Evolutionary conservation across 129 eudicot genomes (phyloP), one percentile per base, ranked within the genome.

Genomic region (Silybum marianum): DNA sequence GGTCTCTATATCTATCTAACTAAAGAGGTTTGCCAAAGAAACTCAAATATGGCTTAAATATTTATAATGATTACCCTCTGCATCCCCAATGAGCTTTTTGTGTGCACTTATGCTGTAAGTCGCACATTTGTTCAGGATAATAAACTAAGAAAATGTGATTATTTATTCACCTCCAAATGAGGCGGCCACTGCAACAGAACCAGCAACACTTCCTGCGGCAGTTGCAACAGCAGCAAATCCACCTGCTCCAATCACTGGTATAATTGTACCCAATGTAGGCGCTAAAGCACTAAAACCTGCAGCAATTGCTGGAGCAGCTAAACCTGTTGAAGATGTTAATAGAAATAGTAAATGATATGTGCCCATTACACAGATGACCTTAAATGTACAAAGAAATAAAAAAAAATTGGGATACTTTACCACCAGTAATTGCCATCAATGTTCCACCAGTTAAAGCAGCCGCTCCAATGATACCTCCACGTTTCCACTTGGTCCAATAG

Each of bases 301-400:
- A 84, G 99, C 99, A 80, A 96, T 96, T 70, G 98, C 99, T 84
- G 99, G 99, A 71, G 99, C 99, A 86, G 99, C 99, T 86, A 96
- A 87, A 54, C 99, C 98, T 96, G 90, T 87, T 85, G 48, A 67
- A 86, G 36, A 46, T 28, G 19, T 76, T 75, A 67, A n/a, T 69
- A 14, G 14, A 16, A 67, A 13, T 19, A 30, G 14, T 46, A 77
- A 24, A 2, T 69, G 67, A 28, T 69, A 66, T 74, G 73, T 71
- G n/a, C 8, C 8, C 40, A 40, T 77, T 40, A 25, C 69, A 25
- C 21, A 42, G 22, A 77, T 62, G 78, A 71, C 23, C 16, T 38
- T 38, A 58, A 38, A 68, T 14, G 21, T 16, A 72, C 21, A 62
- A 42, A 26, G 62, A 32, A 24, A 42, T 67, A 2, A 24, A 74